Base-by-base conservation (phyloP, 345 rosid species). In the Gossypium ekmanianum region DNA sequence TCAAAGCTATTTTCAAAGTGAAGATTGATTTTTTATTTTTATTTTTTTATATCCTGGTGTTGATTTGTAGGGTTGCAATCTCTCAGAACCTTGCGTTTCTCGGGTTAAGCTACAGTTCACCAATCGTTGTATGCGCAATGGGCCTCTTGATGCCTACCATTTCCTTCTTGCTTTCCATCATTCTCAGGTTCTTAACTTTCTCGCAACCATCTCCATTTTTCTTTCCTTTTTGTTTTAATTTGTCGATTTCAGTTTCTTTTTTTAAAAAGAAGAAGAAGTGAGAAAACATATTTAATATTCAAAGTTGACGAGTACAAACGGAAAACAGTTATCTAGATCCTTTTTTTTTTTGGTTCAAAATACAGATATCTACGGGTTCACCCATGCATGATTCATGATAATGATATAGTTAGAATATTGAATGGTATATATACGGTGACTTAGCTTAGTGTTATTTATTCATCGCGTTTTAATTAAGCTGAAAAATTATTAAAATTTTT, bases 51-150 rank as follows among this genome's bases (percentile, higher is more conserved):
- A 85, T 91, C 76, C 22, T 91, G 82, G 95, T 73, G 39, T 7
- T 56, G 63, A 45, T 63, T 67, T 82, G 77, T 72, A 93, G 97
- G 85, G 72, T 88, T 70, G 84, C 89, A 34, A 27, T 91, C 34
- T 76, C 93, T 65, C 95, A 90, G 77, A 87, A 91, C 78, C 86
- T 90, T 54, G 84, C 88, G 51, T 90, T 90, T 78, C 68, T 91
- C 48, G 95, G 96, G 66, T 80, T 94, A 66, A 81, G 82, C 73
- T 85, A 83, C 71, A 89, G 94, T 81, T 91, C 97, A 12, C 97
- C 97, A 0, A 87, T 90, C n/a, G 89, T 89, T 54, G 95, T 88
- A 22, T 94, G 97, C 62, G 91, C 88, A 71, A 90, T 89, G 97
- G 97, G 95, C 68, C 89, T 87, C 57, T 72, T 86, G 71, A 68